These are phyloP conservation scores for Pulveroboletus ravenelii DNA, from an alignment of 768 basidiomycete genomes.

Conservation along the genomic window DNA sequence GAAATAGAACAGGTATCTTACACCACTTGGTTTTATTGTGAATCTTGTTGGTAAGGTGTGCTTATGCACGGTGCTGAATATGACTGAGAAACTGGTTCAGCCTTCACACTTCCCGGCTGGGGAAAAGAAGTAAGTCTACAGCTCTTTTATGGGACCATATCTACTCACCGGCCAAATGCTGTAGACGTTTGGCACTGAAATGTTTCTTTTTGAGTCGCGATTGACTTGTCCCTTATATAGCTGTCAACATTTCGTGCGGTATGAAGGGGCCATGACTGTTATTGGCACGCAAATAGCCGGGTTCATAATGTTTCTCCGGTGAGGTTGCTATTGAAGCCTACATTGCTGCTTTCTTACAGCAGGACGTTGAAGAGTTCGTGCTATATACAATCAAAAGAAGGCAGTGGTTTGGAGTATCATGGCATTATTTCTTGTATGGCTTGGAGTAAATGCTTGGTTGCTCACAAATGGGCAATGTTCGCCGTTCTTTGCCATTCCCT, in stretches of 20 bases:
- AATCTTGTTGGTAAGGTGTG: slow-evolving; percentile 38
- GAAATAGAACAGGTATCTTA: slow-evolving; percentile 58
- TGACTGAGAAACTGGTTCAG: slow-evolving; percentile 4
- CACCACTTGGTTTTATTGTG: slow-evolving; percentile 57
- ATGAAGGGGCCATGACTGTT: slow-evolving; percentile 45
- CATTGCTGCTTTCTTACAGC: neutral
- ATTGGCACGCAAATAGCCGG: slow-evolving; percentile 37
- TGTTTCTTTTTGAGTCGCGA: neutral
- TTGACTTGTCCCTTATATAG: slow-evolving; percentile 20
- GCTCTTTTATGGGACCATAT: neutral
- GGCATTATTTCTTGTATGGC: slow-evolving; percentile 39
- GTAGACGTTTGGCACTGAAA: slow-evolving; percentile 10
- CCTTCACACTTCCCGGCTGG: slow-evolving; percentile 16
- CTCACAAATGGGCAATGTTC: slow-evolving; percentile 46
- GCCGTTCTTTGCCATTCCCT: slow-evolving; percentile 14
- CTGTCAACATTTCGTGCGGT: slow-evolving; percentile 45
- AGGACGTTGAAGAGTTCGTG: slow-evolving; percentile 10
- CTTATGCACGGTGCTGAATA: neutral
- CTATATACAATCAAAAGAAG: slow-evolving; percentile 11
- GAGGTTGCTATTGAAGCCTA: slow-evolving; percentile 3
- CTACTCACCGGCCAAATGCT: neutral
- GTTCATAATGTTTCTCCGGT: slow-evolving; percentile 44
- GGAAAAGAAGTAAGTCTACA: slow-evolving; percentile 5
- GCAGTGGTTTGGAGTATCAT: slow-evolving; percentile 7
- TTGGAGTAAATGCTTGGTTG: slow-evolving; percentile 52